Conservation (phyloP, 2,329 filamentous ascomycete genomes). For the Aspergillus bombycis region DNA sequence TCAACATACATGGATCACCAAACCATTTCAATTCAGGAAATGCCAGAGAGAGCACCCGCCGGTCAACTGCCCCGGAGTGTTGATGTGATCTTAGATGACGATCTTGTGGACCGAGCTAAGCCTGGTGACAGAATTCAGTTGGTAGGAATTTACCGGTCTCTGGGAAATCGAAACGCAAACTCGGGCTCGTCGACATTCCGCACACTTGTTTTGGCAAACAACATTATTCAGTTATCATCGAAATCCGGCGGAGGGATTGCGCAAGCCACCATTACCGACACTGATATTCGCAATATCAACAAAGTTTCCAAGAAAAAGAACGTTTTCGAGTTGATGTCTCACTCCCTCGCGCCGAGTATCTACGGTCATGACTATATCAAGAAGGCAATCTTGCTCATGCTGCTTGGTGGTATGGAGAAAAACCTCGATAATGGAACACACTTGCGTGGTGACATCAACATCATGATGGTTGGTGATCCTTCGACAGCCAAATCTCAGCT, state of each 20-base stretch:
- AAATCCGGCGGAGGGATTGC: constrained; percentile 95
- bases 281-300: constrained; percentile 98
- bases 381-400: constrained; percentile 93
- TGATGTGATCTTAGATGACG: constrained; percentile 95
- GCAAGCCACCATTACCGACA: constrained; percentile 89
- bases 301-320: constrained; percentile 94
- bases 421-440: constrained; percentile 98
- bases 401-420: constrained; percentile 95
- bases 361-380: constrained; percentile 98
- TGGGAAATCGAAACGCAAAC: constrained; percentile 91
- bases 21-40: constrained; percentile 97
- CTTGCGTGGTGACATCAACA: constrained; percentile 97
- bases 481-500: constrained; percentile 99
- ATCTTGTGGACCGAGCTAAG: constrained; percentile 92
- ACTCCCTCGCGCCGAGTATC: constrained; percentile 94
- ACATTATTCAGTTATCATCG: constrained; percentile 89
- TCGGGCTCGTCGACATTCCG: constrained; percentile 93
- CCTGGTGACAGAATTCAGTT: constrained; percentile 95
- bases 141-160: constrained; percentile 91
- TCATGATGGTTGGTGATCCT: constrained; percentile 97
- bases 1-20: constrained; percentile 96
- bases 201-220: constrained; percentile 90
- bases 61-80: constrained; percentile 94
- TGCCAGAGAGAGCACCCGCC: constrained; percentile 94
- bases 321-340: constrained; percentile 87